A percentile compares a stretch with the other conserved stretches of the same genome.
Conservation (phyloP, 2,329 filamentous ascomycete species). For the Aspergillus sp. region DNA sequence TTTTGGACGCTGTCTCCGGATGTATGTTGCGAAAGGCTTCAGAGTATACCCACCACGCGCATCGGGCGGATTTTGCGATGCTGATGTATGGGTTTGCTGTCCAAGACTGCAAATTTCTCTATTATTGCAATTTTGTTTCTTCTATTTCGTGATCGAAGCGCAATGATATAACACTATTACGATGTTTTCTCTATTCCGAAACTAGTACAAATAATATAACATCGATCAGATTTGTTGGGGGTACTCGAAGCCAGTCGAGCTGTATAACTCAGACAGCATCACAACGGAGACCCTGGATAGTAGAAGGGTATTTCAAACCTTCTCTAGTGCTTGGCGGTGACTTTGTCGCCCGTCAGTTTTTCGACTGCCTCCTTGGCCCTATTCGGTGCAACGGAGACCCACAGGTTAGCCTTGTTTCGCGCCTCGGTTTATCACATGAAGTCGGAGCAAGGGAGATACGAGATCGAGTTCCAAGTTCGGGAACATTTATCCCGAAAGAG, state of each 20-base stretch:
- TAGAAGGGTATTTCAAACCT: conserved; percentile 42
- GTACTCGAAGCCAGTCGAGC: conserved; percentile 5
- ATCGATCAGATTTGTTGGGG: not conserved
- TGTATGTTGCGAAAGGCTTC: too few species aligned
- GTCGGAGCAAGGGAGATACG: conserved; percentile 5
- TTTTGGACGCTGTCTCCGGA: too few species aligned
- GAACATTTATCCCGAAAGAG: conserved; percentile 1
- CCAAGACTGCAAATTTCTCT: too few species aligned
- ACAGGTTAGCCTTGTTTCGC: conserved; percentile 29
- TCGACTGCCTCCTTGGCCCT: conserved; percentile 67
- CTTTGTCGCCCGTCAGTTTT: conserved; percentile 62
- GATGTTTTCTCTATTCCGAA: conserved; percentile 10
- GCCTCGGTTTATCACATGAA: conserved; percentile 29
- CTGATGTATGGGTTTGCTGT: too few species aligned
- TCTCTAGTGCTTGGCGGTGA: conserved; percentile 65
- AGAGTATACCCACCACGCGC: too few species aligned
- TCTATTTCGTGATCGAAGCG: not conserved
- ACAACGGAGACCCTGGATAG: conserved; percentile 20
- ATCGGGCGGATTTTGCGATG: too few species aligned
- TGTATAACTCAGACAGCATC: not conserved
- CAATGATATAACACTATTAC: not conserved
- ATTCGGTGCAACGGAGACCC: conserved; percentile 27
- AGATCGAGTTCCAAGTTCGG: not conserved
- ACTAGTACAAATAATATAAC: not conserved
- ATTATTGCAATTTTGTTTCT: too few species aligned